These are phyloP conservation scores for Hyparrhenia diplandra DNA, from an alignment of 176 grass and related monocot genomes.

Conservation along the genomic window DNA sequence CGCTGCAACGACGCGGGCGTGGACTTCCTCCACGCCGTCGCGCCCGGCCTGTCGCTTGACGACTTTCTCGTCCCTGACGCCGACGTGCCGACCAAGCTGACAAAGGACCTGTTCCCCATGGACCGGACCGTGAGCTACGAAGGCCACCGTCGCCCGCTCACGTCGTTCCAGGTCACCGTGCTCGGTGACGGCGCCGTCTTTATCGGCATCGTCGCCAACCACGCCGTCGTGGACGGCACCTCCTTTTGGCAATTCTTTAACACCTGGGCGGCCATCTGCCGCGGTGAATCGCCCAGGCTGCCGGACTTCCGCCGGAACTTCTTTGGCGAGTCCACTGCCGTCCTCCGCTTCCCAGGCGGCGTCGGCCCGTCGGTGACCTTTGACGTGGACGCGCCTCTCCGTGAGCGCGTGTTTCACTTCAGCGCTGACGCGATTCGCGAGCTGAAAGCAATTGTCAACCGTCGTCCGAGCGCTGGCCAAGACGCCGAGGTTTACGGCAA, in stretches of 20 bases:
- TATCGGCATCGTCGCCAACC: conserved; percentile 73
- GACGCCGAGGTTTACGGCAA: conserved; percentile 78
- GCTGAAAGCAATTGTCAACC: conserved; percentile 69
- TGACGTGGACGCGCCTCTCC: conserved; percentile 60
- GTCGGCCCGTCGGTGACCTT: conserved; percentile 72
- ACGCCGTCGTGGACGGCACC: conserved; percentile 87
- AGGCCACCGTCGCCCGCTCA: conserved; percentile 66
- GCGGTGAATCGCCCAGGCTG: conserved; percentile 47
- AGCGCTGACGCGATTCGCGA: conserved; percentile 48
- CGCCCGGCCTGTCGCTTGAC: conserved; percentile 36
- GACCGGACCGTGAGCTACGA: conserved; percentile 79
- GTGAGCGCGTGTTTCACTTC: conserved; percentile 85
- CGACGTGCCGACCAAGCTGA: conserved; percentile 61
- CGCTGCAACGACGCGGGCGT: conserved; percentile 78
- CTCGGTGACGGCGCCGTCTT: conserved; percentile 76
- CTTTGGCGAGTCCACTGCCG: conserved; percentile 73
- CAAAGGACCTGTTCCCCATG: conserved; percentile 78
- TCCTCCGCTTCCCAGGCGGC: conserved; percentile 67
- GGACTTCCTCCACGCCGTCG: conserved; percentile 63
- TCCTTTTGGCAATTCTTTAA: conserved; percentile 97
- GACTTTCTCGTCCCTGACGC: conserved; percentile 52
- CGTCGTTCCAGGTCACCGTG: conserved; percentile 89
- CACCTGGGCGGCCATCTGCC: conserved; percentile 73
- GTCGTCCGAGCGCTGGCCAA: background rate
- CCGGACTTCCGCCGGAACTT: conserved; percentile 74